A percentile compares a stretch with the other conserved stretches of the same genome.
Evolutionary conservation across 108 stramenopile species (phyloP).

Genomic region (Craspedostauros australis): DNA sequence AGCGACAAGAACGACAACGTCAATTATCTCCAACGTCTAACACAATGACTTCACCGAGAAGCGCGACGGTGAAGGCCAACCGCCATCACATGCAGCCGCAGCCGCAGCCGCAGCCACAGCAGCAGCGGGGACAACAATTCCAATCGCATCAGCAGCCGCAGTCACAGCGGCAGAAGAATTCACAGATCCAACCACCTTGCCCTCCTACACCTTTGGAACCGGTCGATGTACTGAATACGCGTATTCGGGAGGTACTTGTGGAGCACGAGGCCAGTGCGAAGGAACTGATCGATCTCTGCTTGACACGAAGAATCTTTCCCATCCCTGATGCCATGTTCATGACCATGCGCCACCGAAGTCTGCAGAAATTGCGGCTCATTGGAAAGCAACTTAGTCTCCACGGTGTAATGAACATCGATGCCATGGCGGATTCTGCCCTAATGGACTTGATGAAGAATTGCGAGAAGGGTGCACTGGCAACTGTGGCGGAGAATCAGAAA

Average conservation of each 20-base stretch:
- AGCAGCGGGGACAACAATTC: no score
- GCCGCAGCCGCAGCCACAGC: no score
- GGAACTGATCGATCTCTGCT: not conserved
- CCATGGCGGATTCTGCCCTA: not conserved
- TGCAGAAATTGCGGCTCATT: not conserved
- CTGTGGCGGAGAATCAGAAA: no score
- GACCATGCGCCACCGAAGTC: not conserved
- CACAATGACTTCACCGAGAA: not conserved
- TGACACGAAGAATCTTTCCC: not conserved
- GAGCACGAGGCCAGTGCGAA: constrained; percentile 2
- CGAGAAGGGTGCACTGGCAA: constrained; percentile 9
- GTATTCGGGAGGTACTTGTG: not conserved
- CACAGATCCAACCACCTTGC: no score
- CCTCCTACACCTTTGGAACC: no score
- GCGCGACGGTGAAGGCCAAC: no score
- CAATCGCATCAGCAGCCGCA: no score
- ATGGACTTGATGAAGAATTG: not conserved
- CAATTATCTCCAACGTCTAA: not conserved
- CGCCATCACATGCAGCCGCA: no score
- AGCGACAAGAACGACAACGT: not conserved
- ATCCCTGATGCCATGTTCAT: constrained; percentile 5
- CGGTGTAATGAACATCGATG: no score
- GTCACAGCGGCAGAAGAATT: no score
- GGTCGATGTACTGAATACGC: constrained; percentile 1
- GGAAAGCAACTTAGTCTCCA: not conserved